Base-by-base conservation (phyloP, 257 asterid genomes). In the Parsonsia alboflavescens region DNA sequence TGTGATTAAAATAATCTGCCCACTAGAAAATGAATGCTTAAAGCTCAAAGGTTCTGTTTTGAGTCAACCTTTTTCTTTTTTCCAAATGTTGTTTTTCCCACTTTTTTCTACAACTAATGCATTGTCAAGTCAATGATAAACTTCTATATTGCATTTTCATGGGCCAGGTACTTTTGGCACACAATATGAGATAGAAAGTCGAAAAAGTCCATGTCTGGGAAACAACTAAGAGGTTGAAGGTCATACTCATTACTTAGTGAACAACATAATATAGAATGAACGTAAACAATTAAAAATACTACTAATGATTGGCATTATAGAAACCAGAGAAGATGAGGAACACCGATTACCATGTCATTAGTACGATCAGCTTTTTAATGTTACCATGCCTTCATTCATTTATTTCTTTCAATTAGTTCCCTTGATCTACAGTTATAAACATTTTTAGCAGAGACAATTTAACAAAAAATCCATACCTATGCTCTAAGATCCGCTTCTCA, bases 401-500 rank as follows among this genome's bases (percentile, higher is more conserved):
- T 10, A 15, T 22, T 50, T 70, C 12, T 16, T 70, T 26, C 22
- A 49, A 33, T 49, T 68, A 68, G 56, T 49, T 70, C 28, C 44
- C 59, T 21, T 49, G 74, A 49, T 61, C 68, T 12, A 74, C 45
- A 24, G 46, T 48, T 24, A 56, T 12, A 15, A 70, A 48, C 36
- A 52, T 54, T n/a, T n/a, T 57, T 21, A 22, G 58, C 16, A 46
- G 5, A 46, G 26, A 26, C 19, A 53, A 22, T 26, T 50, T 5
- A 26, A 71, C 39, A 73, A 39, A 17, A 30, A 22, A 15, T 22
- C 33, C 73, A 45, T 86, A 94, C 99, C 95, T 87, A 86, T 77
- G 83, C 75, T 94, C 99, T 17, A 90, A 82, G 74, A 94, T 89
- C 85, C 96, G 97, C 87, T 90, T 94, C 88, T 90, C 97, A 77